phyloP scores from a whole-genome alignment of 345 rosid genomes.

The Gossypium thurberi region DNA sequence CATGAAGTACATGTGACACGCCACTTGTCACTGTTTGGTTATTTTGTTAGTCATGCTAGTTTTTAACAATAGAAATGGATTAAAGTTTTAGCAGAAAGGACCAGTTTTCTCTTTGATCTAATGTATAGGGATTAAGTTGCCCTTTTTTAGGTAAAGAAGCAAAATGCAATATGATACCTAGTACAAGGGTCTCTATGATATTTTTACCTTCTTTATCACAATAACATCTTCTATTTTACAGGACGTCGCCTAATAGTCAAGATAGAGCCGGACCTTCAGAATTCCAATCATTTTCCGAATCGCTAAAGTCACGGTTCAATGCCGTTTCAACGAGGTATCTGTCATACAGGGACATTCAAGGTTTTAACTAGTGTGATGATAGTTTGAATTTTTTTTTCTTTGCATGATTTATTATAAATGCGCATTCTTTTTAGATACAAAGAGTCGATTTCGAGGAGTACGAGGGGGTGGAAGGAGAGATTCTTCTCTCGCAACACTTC shows the following conservation, averaged over 20 bases:
- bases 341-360: not conserved
- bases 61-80: too few relatives aligned
- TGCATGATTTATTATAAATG: not conserved
- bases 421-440: constrained; percentile 48
- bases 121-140: too few relatives aligned
- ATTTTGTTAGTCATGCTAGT: too few relatives aligned
- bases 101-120: too few relatives aligned
- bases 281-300: constrained; percentile 77
- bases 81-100: too few relatives aligned
- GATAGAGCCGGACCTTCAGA: constrained; percentile 90
- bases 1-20: too few relatives aligned
- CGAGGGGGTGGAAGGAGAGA: constrained; percentile 89
- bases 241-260: constrained; percentile 49
- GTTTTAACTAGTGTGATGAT: not conserved
- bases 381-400: not conserved
- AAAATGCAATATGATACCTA: too few relatives aligned
- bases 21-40: too few relatives aligned
- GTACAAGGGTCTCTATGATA: too few relatives aligned
- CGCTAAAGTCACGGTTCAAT: constrained; percentile 64
- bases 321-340: constrained; percentile 69
- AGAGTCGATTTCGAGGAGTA: constrained; percentile 87
- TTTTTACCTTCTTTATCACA: not conserved
- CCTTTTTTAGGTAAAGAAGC: too few relatives aligned
- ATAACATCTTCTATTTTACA: constrained; percentile 16
- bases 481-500: constrained; percentile 71